Evolutionary conservation across 257 asterid species (phyloP).

Genomic region (Solanum megistacrolobum): DNA sequence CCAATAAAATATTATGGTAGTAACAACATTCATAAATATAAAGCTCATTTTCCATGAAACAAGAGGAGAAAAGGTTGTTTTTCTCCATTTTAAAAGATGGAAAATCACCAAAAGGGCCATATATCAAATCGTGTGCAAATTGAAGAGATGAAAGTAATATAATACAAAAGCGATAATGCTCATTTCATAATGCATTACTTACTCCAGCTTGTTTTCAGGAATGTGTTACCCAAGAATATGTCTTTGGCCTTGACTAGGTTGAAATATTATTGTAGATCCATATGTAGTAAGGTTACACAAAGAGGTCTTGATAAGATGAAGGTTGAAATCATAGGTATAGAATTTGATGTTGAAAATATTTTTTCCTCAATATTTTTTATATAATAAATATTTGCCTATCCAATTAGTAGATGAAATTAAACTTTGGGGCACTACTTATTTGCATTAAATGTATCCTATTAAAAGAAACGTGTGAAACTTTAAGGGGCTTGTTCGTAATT

Average conservation of each 20-base stretch:
- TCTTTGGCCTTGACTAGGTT: not conserved
- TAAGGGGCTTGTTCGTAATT: not conserved
- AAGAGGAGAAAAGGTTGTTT: not conserved
- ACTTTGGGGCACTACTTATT: not conserved
- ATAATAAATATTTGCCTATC: not conserved
- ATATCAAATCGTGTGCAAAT: not conserved
- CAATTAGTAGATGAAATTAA: not conserved
- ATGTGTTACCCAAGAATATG: not conserved
- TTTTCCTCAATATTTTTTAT: not conserved
- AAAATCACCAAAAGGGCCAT: not conserved
- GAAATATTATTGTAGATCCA: not conserved
- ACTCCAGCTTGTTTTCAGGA: not conserved
- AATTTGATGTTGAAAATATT: not conserved
- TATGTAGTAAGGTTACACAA: not conserved
- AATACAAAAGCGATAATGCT: no score
- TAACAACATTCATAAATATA: not conserved
- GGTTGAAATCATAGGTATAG: not conserved
- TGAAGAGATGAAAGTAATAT: not conserved
- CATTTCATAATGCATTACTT: not conserved
- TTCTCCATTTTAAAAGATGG: not conserved
- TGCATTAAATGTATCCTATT: not conserved
- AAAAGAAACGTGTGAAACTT: not conserved
- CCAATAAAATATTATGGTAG: not conserved
- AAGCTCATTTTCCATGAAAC: not conserved
- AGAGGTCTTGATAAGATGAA: not conserved